A percentile compares a stretch with the other conserved stretches of the same genome.
Conservation (phyloP, 2,329 filamentous ascomycete genomes). For the Fusarium heterosporum region DNA sequence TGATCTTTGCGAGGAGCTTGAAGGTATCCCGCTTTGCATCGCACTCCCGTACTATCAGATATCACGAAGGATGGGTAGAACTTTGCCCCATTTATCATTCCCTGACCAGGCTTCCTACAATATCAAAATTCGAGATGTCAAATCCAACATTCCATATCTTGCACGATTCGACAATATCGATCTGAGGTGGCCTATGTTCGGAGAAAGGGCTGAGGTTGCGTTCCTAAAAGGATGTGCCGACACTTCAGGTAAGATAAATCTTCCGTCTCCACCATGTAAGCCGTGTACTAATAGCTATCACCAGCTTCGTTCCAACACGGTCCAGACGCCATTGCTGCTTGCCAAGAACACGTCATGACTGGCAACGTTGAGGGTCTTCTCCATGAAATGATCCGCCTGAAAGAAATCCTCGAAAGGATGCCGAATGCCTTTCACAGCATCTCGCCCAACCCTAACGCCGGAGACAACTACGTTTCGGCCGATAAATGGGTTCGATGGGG, state of each 20-base stretch:
- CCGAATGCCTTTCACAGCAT: conserved; percentile 67
- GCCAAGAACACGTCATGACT: conserved; percentile 67
- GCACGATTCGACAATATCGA: conserved; percentile 66
- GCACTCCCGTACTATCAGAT: conserved; percentile 63
- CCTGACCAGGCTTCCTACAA: conserved; percentile 67
- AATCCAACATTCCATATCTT: conserved; percentile 62
- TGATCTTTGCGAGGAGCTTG: conserved; percentile 62
- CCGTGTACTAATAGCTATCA: background rate
- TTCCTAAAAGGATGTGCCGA: conserved; percentile 64
- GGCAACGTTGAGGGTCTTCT: conserved; percentile 62
- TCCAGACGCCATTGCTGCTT: conserved; percentile 63
- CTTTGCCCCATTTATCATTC: conserved; percentile 64
- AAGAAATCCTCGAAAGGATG: conserved; percentile 65
- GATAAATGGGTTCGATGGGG: conserved; percentile 64
- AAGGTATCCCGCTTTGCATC: conserved; percentile 61
- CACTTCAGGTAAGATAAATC: conserved; percentile 47
- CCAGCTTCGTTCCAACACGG: conserved; percentile 62
- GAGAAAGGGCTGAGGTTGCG: conserved; percentile 62
- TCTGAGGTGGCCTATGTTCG: conserved; percentile 65
- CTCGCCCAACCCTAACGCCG: conserved; percentile 63
- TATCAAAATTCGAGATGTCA: conserved; percentile 61
- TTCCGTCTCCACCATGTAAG: fast-evolving
- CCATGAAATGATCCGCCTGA: conserved; percentile 62
- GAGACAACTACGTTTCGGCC: conserved; percentile 62
- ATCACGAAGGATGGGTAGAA: conserved; percentile 63